Base-by-base conservation (phyloP, 805 yeast genomes). In the fission yeast (Schizosaccharomyces pombe) region DNA sequence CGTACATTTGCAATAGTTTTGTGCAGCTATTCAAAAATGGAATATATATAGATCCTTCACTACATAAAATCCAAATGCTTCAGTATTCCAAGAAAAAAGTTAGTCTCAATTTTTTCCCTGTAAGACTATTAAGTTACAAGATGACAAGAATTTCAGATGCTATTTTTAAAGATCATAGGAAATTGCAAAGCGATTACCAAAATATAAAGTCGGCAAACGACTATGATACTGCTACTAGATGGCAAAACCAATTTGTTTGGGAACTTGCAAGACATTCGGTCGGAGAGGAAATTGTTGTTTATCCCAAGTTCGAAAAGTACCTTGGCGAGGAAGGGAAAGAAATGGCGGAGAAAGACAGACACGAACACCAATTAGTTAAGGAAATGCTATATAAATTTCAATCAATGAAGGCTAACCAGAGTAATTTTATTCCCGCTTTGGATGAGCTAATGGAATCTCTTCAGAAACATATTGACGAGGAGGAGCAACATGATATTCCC, bases 291-390 rank as follows among this genome's bases (percentile, higher is more conserved):
- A 28, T 53, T 28, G 54, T 53, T 3, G 29, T 53, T 19, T 53
- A 53, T 43, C 55, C 55, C 14, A 51, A 47, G 24, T 53, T 53
- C 24, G 37, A 53, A 47, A 53, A 53, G 28, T n/a, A 53, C 53
- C 33, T 53, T 24, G 52, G 52, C 8, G 53, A 39, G 3, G 53
- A 24, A 6, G 55, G 55, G 12, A 14, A 47, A 12, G 29, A 29
- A 43, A 14, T 53, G 5, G 55, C 55, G 11, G 34, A 43, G 8
- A 43, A 43, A 34, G 55, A 53, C 33, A 32, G 55, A n/a, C 16
- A 43, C 4, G 52, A 53, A 12, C 55, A 53, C 14, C 55, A 40
- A 22, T 19, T 22, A 2, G 52, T 53, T 16, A 53, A 53, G 22
- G 52, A 53, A 24, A 28, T 40, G 8, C n/a, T 53, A 28, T 43